Base-by-base conservation (phyloP, 2,329 filamentous ascomycete species). In the Penicillium sp. region DNA sequence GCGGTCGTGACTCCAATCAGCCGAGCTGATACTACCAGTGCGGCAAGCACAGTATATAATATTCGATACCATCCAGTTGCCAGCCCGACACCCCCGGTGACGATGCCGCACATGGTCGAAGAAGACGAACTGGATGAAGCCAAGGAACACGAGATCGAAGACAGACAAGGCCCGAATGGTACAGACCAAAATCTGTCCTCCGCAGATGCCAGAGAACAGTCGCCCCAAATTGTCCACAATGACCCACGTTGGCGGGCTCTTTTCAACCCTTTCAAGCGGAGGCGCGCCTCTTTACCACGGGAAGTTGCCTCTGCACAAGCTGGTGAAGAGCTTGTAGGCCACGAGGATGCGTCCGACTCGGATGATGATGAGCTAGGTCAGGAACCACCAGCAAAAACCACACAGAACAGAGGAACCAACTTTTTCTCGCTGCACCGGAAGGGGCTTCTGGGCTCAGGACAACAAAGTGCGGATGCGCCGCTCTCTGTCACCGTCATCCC, bases 1-100 rank as follows among this genome's bases (percentile, higher is more conserved):
- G 70, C 73, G 40, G 72, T 78, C 17, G 72, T 78, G 7, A 84
- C 82, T 9, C 83, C 84, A 1, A 72, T 85, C 30, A 86, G 81
- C 62, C 75, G 84, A 56, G 78, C 80, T 17, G 83, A 87, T 59
- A 85, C 82, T 1, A 80, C 79, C 5, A 86, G 83, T 66, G 83
- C 82, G 7, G 80, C 80, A 21, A 86, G 84, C 55, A 87, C 84
- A 1, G 80, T 86, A 4, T 87, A 87, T 62, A 80, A 83, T 45
- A 80, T 87, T 24, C 80, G 81, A 24, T 85, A 86, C 61, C 81
- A 86, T 60, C 77, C 82, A 12, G 74, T 81, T 7, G 71, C 73
- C 13, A 79, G 77, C 43, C 74, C 75, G 50, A 80, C 76, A 32
- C 78, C 69, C 43, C 70, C 73, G 2, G 68, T 69, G n/a, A 58